Percentiles rank a stretch among this genome's conserved stretches.
phyloP scores from a whole-genome alignment of 257 asterid species.

The Jaltomata sinuosa region DNA sequence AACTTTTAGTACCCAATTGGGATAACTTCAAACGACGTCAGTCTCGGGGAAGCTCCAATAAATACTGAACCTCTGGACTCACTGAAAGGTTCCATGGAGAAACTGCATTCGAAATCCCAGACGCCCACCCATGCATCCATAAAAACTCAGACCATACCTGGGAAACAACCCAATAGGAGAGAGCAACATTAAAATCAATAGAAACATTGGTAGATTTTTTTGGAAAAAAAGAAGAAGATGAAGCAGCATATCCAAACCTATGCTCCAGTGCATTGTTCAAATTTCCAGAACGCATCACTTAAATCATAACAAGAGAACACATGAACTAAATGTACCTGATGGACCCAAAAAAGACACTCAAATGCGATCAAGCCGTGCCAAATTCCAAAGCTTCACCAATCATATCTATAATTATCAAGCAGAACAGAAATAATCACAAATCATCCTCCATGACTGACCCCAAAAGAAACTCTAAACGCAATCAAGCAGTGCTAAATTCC shows the following conservation, averaged over 20 bases:
- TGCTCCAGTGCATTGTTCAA: background rate
- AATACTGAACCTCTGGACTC: background rate
- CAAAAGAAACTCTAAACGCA: background rate
- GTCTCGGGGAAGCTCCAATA: background rate
- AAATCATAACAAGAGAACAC: background rate
- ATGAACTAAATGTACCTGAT: background rate
- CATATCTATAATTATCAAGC: background rate
- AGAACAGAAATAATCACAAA: background rate
- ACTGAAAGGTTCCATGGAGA: background rate
- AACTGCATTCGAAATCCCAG: background rate
- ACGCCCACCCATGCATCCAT: background rate
- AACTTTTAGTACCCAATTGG: background rate
- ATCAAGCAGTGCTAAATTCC: background rate
- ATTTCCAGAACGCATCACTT: background rate
- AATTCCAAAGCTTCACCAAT: background rate
- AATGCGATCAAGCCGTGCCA: background rate
- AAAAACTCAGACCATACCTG: background rate
- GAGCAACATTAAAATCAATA: background rate
- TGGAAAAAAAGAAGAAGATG: background rate
- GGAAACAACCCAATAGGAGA: background rate
- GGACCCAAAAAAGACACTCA: background rate
- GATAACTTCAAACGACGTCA: background rate
- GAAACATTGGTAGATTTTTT: background rate
- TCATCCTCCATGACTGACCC: too few species aligned
- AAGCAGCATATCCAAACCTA: background rate